Evolutionary conservation across 2,329 filamentous ascomycete species (phyloP), one percentile per base, ranked within the genome.

Genomic region (Aspergillus sp.): DNA sequence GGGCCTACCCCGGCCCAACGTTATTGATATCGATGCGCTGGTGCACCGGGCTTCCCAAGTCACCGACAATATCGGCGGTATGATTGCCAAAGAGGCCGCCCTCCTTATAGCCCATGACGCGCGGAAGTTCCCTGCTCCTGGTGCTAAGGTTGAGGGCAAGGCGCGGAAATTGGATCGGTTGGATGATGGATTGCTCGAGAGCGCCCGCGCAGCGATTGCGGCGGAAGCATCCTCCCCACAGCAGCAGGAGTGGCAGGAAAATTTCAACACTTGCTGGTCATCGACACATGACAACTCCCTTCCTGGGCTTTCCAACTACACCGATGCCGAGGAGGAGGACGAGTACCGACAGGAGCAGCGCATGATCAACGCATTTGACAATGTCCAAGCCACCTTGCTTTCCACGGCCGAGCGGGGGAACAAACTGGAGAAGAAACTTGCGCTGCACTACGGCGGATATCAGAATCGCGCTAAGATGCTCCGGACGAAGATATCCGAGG

Each of bases 351-450:
- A 78, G 45, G 66, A 71, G 39, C 61, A 66, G 11, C 64, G 75
- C 16, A 76, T 89, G 66, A 71, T 72, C 19, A 66, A 75, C 45
- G 78, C 83, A 2, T 91, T 94, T 43, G 78, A 91, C 41, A 71
- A 71, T 28, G 73, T 86, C 2, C 82, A 91, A 59, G 74, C 83
- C 29, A 69, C 73, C 5, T 82, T 94, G 41, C 72, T 83, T 46
- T 66, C 72, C 2, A 77, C 78, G 0, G 91, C 88, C 2, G 80
- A 89, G 47, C 74, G 80, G 36, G 84, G 83, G 33, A 85, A 86
- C 53, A 93, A 89, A 60, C 67, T 93, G 1, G 88, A 96, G 62
- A 94, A 94, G 73, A 95, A 91, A 61, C 74, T 98, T n/a, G 70
- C 72, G 0, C 69, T 93, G 33, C 80, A 91, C 49, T 76, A 93